Conservation (phyloP, 495 filamentous ascomycete genomes). For the Aspergillus campestris region DNA sequence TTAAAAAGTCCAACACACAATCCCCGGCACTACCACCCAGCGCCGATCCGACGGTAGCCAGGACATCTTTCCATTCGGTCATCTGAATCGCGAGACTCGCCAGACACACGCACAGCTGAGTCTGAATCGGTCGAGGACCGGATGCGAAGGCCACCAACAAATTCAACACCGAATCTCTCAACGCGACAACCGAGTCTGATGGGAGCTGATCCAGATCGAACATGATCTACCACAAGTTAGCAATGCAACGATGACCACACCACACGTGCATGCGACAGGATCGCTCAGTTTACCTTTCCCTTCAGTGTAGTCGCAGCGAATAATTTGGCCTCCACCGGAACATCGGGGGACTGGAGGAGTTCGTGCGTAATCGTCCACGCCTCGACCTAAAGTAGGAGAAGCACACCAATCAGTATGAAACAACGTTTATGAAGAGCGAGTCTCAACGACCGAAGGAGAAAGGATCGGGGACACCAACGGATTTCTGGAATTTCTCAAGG, state of each 20-base stretch:
- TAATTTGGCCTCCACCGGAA: constrained; percentile 74
- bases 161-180: constrained; percentile 74
- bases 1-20: constrained; percentile 89
- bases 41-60: constrained; percentile 66
- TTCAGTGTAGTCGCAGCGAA: constrained; percentile 96
- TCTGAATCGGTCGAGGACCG: constrained; percentile 84
- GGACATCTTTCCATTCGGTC: constrained; percentile 89
- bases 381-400: constrained; percentile 48
- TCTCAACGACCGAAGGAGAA: not conserved
- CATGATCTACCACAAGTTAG: constrained; percentile 53
- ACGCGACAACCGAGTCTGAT: constrained; percentile 56
- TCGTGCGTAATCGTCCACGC: constrained; percentile 85
- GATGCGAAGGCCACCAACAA: constrained; percentile 69
- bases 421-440: not conserved
- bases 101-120: constrained; percentile 90
- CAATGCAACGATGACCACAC: constrained; percentile 5
- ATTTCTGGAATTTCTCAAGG: constrained; percentile 96
- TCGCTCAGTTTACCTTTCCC: constrained; percentile 68
- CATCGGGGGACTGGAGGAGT: constrained; percentile 66
- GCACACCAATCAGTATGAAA: constrained; percentile 5
- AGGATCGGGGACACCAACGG: constrained; percentile 51
- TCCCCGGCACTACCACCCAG: constrained; percentile 71
- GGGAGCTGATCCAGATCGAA: constrained; percentile 84
- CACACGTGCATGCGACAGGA: constrained; percentile 1
- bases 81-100: constrained; percentile 94